phyloP scores from a whole-genome alignment of 2,329 filamentous ascomycete genomes.

The Phaeoacremonium minimum region DNA sequence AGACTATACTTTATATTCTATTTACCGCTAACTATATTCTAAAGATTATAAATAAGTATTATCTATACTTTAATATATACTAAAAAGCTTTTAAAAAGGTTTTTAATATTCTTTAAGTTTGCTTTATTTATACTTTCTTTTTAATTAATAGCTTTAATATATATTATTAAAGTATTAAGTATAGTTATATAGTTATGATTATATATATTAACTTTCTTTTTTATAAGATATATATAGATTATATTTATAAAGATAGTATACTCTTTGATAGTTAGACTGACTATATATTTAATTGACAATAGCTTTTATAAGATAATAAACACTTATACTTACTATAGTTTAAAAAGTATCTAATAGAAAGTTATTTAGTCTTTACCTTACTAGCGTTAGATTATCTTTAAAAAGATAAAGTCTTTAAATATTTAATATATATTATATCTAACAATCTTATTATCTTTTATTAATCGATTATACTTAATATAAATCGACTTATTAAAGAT shows the following conservation, averaged over 20 bases:
- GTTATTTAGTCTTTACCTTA: neutral
- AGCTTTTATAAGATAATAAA: neutral
- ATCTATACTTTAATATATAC: neutral
- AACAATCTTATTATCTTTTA: neutral
- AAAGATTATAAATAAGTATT: neutral
- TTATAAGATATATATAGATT: neutral
- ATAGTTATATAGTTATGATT: neutral
- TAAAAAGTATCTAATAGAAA: neutral
- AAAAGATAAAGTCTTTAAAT: neutral
- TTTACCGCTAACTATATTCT: neutral
- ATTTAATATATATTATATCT: neutral
- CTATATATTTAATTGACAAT: neutral
- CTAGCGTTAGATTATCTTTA: neutral
- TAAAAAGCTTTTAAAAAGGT: neutral
- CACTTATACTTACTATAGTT: neutral
- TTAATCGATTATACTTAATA: no score
- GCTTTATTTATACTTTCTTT: neutral
- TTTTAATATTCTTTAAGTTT: neutral
- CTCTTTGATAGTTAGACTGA: neutral
- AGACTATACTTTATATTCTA: neutral
- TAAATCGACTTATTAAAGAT: neutral
- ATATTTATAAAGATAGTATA: neutral
- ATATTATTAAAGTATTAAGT: neutral
- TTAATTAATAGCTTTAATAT: neutral
- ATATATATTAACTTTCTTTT: neutral